These are phyloP conservation scores for Panaeolus cyanescens DNA, from an alignment of 768 basidiomycete genomes.

Conservation along the genomic window DNA sequence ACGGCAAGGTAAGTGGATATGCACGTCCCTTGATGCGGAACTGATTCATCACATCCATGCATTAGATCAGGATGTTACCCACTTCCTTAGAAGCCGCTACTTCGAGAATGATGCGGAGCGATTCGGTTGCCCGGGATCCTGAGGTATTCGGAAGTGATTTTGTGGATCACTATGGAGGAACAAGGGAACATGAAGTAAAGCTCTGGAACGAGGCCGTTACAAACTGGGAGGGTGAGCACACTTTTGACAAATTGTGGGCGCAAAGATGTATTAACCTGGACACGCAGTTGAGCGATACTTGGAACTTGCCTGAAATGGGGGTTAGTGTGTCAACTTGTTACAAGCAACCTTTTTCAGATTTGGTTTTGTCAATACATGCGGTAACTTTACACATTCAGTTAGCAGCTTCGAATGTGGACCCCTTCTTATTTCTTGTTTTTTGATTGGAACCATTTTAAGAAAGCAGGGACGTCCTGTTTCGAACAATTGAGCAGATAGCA, in stretches of 20 bases:
- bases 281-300: constrained; percentile 61
- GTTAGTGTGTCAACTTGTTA: neutral
- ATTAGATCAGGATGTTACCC: constrained; percentile 74
- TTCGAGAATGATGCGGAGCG: constrained; percentile 71
- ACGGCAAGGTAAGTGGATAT: constrained; percentile 47
- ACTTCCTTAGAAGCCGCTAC: constrained; percentile 81
- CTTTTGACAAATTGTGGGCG: neutral
- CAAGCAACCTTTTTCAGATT: too few relatives aligned
- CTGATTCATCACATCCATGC: constrained; percentile 14
- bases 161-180: constrained; percentile 94
- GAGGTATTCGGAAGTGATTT: constrained; percentile 82
- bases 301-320: constrained; percentile 62
- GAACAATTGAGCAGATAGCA: neutral
- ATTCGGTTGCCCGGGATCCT: constrained; percentile 79
- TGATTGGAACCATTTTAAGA: constrained; percentile 63
- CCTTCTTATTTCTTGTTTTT: constrained; percentile 14
- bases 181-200: constrained; percentile 88
- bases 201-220: constrained; percentile 91
- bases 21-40: neutral
- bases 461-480: constrained; percentile 69
- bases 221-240: constrained; percentile 82
- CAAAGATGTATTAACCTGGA: neutral
- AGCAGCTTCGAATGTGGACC: neutral
- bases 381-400: neutral
- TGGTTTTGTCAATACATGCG: neutral